phyloP scores from a whole-genome alignment of 1,284 basidiomycete species.

The Macrocystidia cucumis region DNA sequence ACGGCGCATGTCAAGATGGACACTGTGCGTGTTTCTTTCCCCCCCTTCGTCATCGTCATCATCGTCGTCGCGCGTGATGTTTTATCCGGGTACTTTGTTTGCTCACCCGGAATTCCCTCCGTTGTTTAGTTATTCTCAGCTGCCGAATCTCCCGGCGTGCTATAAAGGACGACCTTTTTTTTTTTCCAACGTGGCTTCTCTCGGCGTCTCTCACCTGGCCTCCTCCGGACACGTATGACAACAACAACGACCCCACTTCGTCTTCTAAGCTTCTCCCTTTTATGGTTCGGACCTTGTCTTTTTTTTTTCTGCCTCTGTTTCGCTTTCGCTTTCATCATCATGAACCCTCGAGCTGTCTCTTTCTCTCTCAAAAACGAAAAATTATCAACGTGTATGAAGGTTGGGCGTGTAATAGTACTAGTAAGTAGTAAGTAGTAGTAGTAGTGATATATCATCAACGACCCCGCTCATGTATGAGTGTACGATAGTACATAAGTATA shows the following conservation, averaged over 20 bases:
- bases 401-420: too few species aligned
- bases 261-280: neutral
- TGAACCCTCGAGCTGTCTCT: too few species aligned
- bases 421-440: too few species aligned
- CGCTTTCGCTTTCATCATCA: neutral
- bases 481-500: too few species aligned
- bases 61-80: neutral
- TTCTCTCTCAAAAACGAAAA: too few species aligned
- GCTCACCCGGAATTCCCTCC: too few species aligned
- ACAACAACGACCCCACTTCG: neutral
- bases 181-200: neutral
- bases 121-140: too few species aligned
- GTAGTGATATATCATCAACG: too few species aligned
- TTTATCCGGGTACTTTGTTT: too few species aligned
- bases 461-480: too few species aligned
- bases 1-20: constrained; percentile 25
- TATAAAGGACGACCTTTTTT: neutral
- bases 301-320: neutral
- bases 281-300: neutral
- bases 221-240: neutral
- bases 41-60: neutral
- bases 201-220: too few species aligned
- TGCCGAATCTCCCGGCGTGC: neutral
- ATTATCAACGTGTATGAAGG: too few species aligned
- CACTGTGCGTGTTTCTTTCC: constrained; percentile 16